Conservation (phyloP, 2,329 filamentous ascomycete genomes). For the Xylariomycetidae sp. region DNA sequence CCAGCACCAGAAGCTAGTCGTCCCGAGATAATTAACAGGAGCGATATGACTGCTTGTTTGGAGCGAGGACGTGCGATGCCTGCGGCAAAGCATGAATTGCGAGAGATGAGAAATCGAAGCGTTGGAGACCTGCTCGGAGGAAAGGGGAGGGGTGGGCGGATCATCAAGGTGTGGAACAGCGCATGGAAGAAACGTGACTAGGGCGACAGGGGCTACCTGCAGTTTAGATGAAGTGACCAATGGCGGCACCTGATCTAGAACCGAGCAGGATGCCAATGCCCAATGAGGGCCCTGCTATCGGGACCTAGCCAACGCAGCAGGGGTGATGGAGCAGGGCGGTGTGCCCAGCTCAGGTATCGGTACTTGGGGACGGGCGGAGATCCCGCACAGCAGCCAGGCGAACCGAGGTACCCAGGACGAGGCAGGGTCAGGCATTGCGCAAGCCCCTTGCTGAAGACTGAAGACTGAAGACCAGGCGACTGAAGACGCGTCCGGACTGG, state of each 20-base stretch:
- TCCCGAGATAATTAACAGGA: conserved; percentile 19
- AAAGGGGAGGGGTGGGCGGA: conserved; percentile 2
- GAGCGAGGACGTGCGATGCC: conserved; percentile 23
- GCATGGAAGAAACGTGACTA: conserved; percentile 48
- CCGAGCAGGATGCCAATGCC: conserved; percentile 40
- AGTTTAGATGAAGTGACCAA: conserved; percentile 49
- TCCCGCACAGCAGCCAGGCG: no score
- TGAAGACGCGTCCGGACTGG: conserved; percentile 12
- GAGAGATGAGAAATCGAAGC: conserved; percentile 21
- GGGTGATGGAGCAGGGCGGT: conserved; percentile 27
- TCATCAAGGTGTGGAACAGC: conserved; percentile 33
- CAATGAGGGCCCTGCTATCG: conserved; percentile 43
- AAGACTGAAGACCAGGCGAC: no score
- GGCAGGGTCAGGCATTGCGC: conserved; percentile 12
- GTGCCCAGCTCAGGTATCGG: conserved; percentile 22
- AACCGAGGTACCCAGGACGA: conserved; percentile 8
- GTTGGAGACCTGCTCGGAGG: conserved; percentile 18
- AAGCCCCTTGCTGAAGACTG: conserved; percentile 15
- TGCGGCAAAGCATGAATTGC: conserved; percentile 22
- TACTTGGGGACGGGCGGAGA: conserved; percentile 11
- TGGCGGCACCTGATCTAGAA: conserved; percentile 31
- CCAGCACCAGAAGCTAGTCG: conserved; percentile 11
- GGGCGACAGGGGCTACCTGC: conserved; percentile 33
- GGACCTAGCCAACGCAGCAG: conserved; percentile 40
- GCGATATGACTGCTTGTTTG: conserved; percentile 24